Percentiles rank a stretch among this genome's conserved stretches.
phyloP scores from a whole-genome alignment of 352 stramenopile genomes.

The Globisporangium nagaii region DNA sequence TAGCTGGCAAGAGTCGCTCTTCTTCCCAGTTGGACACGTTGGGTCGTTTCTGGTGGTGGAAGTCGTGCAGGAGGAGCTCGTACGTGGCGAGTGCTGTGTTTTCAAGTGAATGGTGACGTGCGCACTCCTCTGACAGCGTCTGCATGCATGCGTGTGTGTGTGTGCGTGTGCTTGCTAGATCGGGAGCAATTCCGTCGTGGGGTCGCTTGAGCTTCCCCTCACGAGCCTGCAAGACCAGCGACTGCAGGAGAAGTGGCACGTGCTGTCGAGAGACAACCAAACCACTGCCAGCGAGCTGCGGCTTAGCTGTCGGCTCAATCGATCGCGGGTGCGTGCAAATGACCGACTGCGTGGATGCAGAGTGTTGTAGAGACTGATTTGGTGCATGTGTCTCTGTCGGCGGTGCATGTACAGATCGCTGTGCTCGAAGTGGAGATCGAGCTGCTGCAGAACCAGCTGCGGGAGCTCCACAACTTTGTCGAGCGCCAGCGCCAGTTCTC shows the following conservation, averaged over 20 bases:
- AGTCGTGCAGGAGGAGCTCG: slow-evolving; percentile 55
- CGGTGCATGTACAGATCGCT: slow-evolving; percentile 29
- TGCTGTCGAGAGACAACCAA: slow-evolving; percentile 29
- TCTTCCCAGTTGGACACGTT: slow-evolving; percentile 38
- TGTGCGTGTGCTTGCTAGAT: slow-evolving; percentile 17
- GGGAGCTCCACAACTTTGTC: slow-evolving; percentile 51
- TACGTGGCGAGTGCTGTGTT: slow-evolving; percentile 6
- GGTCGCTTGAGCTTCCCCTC: slow-evolving; percentile 32
- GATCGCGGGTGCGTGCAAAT: slow-evolving; percentile 28
- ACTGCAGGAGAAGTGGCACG: slow-evolving; percentile 37
- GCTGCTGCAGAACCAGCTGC: slow-evolving; percentile 55
- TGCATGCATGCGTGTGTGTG: not conserved
- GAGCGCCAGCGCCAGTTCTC: slow-evolving; percentile 33
- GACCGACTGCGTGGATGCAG: not conserved
- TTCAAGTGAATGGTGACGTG: too few species aligned
- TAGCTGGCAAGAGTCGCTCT: slow-evolving; percentile 39
- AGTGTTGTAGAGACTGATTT: not conserved
- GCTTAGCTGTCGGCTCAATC: slow-evolving; percentile 41
- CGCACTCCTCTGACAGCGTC: not conserved
- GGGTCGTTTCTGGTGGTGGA: slow-evolving; percentile 38
- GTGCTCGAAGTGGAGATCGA: slow-evolving; percentile 46
- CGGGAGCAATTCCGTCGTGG: slow-evolving; percentile 35
- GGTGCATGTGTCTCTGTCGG: not conserved
- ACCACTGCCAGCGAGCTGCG: slow-evolving; percentile 27
- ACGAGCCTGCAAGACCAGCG: slow-evolving; percentile 45